Base-by-base conservation (phyloP, 768 basidiomycete genomes). In the Boletus speciosus region DNA sequence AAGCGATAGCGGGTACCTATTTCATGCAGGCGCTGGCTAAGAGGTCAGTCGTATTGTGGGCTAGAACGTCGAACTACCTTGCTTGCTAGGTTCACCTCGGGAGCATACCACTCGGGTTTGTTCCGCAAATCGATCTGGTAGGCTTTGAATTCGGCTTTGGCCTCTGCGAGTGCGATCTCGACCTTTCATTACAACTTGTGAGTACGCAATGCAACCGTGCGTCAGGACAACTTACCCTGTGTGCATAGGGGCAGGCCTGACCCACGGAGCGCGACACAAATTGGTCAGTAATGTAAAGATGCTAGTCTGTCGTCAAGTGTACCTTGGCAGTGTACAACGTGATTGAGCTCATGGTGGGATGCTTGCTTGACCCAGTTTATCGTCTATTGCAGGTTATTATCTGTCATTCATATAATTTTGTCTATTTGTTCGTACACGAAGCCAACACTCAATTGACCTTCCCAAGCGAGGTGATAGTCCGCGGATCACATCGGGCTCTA, bases 21-120 rank as follows among this genome's bases (percentile, higher is more conserved):
- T 6, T n/a, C 8, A 6, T 19, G 34, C 10, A 29, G 2, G 16
- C 10, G 16, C 3, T 29, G 8, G 14, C 39, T 15, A 42, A 23
- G 6, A 40, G n/a, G 16, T 15, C n/a, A 12, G 21, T n/a, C n/a
- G n/a, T 25, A 51, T n/a, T 9, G 32, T 25, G 6, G 12, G 5
- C n/a, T 16, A 11, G 11, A 6, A 21, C 5, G n/a, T 34, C 7
- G 3, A 16, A 16, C 15, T 60, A 83, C 85, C 78, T 86, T 87
- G 71, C 80, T 79, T 0, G 78, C 83, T 1, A 81, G 81, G 68
- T 88, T 88, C 37, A 88, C 78, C 54, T 81, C 77, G 0, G 78
- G 76, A 0, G 79, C 79, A 62, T 84, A 86, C 85, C 85, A 86
- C 47, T 78, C 81, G 1, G 85, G 85, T 70, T 88, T 88, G 72